phyloP scores from a whole-genome alignment of 768 basidiomycete genomes.

The Agrocybe pediades region DNA sequence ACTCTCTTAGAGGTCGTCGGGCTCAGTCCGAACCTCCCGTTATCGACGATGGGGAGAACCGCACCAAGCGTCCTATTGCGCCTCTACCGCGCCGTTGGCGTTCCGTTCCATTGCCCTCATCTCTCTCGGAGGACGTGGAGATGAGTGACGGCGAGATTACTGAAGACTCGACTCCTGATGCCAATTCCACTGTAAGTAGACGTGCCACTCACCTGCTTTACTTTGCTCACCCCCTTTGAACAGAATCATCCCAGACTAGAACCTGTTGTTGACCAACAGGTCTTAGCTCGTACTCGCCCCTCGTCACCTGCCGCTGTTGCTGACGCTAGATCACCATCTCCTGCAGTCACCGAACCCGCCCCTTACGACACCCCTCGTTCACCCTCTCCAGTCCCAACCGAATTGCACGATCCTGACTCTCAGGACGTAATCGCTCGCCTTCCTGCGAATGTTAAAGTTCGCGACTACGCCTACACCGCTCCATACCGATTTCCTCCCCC shows the following conservation, averaged over 20 bases:
- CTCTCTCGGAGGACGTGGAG: slow-evolving; percentile 4
- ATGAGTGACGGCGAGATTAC: background rate
- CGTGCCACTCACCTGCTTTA: background rate
- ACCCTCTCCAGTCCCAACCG: slow-evolving; percentile 37
- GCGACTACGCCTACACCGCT: slow-evolving; percentile 38
- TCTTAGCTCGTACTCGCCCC: too few species aligned
- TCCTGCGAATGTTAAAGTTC: slow-evolving; percentile 35
- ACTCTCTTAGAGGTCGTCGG: background rate
- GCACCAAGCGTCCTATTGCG: background rate
- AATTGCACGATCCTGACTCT: slow-evolving; percentile 36
- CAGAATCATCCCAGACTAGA: too few species aligned
- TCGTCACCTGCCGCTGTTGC: background rate
- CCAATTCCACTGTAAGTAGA: background rate
- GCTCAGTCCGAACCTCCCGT: slow-evolving; percentile 2
- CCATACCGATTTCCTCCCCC: background rate
- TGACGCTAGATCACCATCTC: background rate
- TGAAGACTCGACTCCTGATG: background rate
- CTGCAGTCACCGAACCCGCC: background rate
- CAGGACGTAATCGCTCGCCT: slow-evolving; percentile 31
- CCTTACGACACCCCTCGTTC: slow-evolving; percentile 2
- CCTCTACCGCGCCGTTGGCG: background rate
- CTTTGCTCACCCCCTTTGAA: too few species aligned
- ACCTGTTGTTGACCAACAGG: too few species aligned
- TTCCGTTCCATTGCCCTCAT: background rate
- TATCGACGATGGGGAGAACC: background rate